Percentiles rank a stretch among this genome's conserved stretches.
Conservation (phyloP, 345 rosid species). For the Orychophragmus violaceus region DNA sequence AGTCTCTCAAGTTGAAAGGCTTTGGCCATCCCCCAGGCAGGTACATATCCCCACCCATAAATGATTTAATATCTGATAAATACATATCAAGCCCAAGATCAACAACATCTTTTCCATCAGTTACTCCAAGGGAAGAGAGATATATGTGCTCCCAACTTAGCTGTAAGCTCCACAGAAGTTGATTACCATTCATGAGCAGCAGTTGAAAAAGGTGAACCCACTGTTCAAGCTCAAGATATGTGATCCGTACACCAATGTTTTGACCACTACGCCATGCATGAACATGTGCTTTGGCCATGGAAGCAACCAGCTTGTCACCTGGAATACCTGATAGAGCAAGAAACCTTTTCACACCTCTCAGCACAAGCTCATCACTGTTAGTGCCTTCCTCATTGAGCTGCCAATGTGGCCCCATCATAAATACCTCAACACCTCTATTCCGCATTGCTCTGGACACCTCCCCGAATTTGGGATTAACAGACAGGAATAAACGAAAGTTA, state of each 20-base stretch:
- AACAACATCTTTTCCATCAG: slow-evolving; percentile 52
- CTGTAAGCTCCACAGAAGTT: slow-evolving; percentile 72
- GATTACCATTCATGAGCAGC: slow-evolving; percentile 67
- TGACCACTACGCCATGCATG: slow-evolving; percentile 58
- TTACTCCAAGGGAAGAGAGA: slow-evolving; percentile 71
- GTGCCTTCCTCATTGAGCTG: slow-evolving; percentile 42
- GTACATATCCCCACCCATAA: slow-evolving; percentile 34
- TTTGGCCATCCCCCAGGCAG: slow-evolving; percentile 89
- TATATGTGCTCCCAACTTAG: slow-evolving; percentile 92
- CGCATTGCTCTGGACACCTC: slow-evolving; percentile 98
- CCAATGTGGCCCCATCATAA: slow-evolving; percentile 91
- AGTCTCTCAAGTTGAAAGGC: slow-evolving; percentile 58
- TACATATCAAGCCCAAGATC: slow-evolving; percentile 44
- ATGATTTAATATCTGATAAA: slow-evolving; percentile 38
- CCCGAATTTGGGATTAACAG: slow-evolving; percentile 81
- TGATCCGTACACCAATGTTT: slow-evolving; percentile 41
- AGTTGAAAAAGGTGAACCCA: slow-evolving; percentile 82
- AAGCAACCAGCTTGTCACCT: slow-evolving; percentile 47
- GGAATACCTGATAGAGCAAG: slow-evolving; percentile 77
- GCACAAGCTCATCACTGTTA: slow-evolving; percentile 41
- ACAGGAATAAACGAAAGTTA: slow-evolving; percentile 80
- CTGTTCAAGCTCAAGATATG: slow-evolving; percentile 81
- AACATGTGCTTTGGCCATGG: slow-evolving; percentile 85
- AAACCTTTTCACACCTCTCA: slow-evolving; percentile 60
- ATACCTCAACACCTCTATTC: slow-evolving; percentile 95